These are phyloP conservation scores for Neonectria ditissima DNA, from an alignment of 2,329 filamentous ascomycete species.

Conservation along the genomic window DNA sequence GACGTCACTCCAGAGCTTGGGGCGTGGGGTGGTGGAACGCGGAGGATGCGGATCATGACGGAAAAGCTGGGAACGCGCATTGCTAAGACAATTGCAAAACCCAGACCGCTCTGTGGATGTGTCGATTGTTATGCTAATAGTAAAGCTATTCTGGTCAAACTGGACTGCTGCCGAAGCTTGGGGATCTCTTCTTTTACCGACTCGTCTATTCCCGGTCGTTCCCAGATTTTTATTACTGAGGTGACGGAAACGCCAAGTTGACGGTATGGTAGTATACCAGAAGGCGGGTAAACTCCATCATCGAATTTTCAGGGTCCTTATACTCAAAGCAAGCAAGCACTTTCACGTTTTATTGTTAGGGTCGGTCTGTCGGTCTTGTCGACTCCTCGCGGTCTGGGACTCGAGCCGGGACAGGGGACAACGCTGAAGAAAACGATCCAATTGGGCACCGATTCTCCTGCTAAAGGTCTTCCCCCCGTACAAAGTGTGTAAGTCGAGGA, in stretches of 20 bases:
- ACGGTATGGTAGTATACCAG: neutral
- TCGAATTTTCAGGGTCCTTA: neutral
- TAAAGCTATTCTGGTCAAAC: neutral
- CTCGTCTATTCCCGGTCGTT: neutral
- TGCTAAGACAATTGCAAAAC: conserved; percentile 7
- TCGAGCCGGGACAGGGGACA: neutral
- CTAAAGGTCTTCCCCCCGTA: neutral
- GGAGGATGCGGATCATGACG: conserved; percentile 10
- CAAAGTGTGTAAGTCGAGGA: neutral
- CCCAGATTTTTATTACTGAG: neutral
- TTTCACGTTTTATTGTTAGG: neutral
- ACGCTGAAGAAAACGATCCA: conserved; percentile 4
- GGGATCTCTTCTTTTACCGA: neutral
- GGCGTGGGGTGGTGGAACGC: conserved; percentile 27
- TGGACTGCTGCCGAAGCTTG: neutral
- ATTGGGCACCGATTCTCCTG: conserved; percentile 21
- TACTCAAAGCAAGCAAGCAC: neutral
- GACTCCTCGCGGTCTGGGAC: neutral
- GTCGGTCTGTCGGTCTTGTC: conserved; percentile 3
- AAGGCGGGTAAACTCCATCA: neutral
- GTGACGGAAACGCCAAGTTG: neutral
- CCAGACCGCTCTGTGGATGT: conserved; percentile 7
- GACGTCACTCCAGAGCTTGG: conserved; percentile 28
- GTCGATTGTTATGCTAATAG: neutral
- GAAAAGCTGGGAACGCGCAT: conserved; percentile 1